Evolutionary conservation across 2,329 filamentous ascomycete genomes (phyloP).

Genomic region (Pyrenochaeta sp.): DNA sequence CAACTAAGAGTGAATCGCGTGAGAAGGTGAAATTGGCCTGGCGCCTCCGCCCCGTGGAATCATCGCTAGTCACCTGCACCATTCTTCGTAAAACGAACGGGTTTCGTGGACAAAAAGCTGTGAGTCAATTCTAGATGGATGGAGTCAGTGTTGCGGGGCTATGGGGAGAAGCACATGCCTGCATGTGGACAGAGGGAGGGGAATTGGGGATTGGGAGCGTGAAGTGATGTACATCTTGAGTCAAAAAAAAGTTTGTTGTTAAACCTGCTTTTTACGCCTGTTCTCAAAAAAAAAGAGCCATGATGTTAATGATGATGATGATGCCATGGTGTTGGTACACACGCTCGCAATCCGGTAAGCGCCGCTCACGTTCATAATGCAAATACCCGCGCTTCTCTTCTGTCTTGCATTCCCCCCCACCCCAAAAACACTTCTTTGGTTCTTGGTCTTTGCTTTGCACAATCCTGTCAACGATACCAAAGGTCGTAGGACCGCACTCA

Average conservation of each 20-base stretch:
- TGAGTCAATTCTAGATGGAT: neutral
- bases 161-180: neutral
- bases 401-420: neutral
- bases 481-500: conserved; percentile 10
- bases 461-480: neutral
- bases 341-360: conserved; percentile 8
- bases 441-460: no score
- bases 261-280: conserved; percentile 1
- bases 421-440: no score
- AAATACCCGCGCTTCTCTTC: neutral
- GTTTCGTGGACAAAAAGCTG: no score
- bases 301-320: neutral
- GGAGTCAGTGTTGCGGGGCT: neutral
- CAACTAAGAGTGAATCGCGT: no score
- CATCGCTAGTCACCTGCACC: no score
- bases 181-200: neutral
- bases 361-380: conserved; percentile 5
- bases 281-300: conserved; percentile 1
- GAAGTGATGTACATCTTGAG: no score
- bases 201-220: neutral
- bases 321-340: conserved; percentile 6
- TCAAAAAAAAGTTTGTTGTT: no score
- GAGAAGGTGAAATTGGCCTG: no score
- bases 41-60: no score
- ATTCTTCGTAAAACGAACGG: no score